Conservation (phyloP, 495 filamentous ascomycete genomes). For the Neurospora sp. region DNA sequence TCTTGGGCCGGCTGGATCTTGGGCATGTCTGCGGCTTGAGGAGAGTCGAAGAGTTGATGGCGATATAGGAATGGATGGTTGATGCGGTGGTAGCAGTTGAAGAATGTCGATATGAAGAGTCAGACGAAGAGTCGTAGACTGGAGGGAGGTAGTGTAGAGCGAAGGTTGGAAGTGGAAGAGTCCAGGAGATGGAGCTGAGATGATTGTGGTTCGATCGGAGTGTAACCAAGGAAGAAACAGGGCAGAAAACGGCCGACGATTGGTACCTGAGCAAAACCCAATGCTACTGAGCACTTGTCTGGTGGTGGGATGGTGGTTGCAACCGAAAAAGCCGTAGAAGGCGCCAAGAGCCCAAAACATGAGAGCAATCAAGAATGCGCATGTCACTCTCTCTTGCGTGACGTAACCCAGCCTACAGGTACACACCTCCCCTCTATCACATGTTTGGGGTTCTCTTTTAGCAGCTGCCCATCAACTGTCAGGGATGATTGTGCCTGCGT, state of each 20-base stretch:
- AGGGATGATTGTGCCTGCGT: background rate
- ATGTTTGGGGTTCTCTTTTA: background rate
- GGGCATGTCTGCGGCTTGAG: background rate
- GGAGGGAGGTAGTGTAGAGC: background rate
- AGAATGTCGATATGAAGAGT: background rate
- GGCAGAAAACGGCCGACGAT: background rate
- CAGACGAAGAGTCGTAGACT: background rate
- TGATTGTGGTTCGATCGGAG: background rate
- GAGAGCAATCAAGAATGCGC: background rate
- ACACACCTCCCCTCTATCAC: background rate
- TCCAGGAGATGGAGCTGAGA: background rate
- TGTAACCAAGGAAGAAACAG: background rate
- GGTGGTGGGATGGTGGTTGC: background rate
- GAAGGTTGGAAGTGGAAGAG: background rate
- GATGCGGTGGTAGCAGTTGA: background rate
- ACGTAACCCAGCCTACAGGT: background rate
- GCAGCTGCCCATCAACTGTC: background rate
- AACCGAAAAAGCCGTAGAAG: background rate
- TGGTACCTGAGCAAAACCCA: background rate
- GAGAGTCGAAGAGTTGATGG: background rate
- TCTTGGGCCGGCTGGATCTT: background rate
- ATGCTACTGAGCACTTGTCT: background rate
- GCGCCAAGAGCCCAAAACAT: background rate
- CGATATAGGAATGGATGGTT: background rate
- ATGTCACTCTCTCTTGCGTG: background rate